A percentile compares a stretch with the other conserved stretches of the same genome.
phyloP scores from a whole-genome alignment of 306 rosid species.

The Heteromeles arbutifolia region DNA sequence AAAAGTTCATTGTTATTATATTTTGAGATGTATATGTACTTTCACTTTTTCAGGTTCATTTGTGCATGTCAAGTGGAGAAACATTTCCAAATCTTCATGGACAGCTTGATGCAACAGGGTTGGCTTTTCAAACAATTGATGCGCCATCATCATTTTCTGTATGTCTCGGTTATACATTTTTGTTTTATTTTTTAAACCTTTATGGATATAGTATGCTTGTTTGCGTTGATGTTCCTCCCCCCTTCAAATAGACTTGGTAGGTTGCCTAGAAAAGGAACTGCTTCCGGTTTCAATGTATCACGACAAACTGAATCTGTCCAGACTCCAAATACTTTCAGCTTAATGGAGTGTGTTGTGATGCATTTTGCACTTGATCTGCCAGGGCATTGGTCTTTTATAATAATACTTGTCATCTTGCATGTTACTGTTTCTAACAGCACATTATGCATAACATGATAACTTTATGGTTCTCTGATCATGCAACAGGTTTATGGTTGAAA shows the following conservation, averaged over 20 bases:
- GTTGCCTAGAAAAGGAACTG: not conserved
- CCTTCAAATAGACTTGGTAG: not conserved
- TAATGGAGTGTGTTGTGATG: not conserved
- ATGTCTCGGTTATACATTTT: conserved; percentile 23
- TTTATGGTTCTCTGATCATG: not conserved
- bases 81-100: conserved; percentile 84
- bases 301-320: not conserved
- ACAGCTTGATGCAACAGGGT: conserved; percentile 74
- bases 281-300: not conserved
- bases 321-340: not conserved
- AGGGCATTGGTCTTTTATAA: not conserved
- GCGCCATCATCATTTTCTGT: conserved; percentile 88
- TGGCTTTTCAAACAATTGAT: conserved; percentile 68
- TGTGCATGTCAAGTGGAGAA: conserved; percentile 88
- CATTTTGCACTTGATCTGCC: not conserved
- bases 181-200: conserved; percentile 1
- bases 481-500: not conserved
- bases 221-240: not conserved
- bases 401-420: not conserved
- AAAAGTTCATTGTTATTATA: not conserved
- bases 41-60: conserved; percentile 57
- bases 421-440: not conserved
- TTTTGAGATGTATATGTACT: conserved; percentile 1
- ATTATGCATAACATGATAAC: not conserved
- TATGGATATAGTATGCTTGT: conserved; percentile 1